A percentile compares a stretch with the other conserved stretches of the same genome.
Conservation (phyloP, 495 filamentous ascomycete species). For the Penicillium goetzii region DNA sequence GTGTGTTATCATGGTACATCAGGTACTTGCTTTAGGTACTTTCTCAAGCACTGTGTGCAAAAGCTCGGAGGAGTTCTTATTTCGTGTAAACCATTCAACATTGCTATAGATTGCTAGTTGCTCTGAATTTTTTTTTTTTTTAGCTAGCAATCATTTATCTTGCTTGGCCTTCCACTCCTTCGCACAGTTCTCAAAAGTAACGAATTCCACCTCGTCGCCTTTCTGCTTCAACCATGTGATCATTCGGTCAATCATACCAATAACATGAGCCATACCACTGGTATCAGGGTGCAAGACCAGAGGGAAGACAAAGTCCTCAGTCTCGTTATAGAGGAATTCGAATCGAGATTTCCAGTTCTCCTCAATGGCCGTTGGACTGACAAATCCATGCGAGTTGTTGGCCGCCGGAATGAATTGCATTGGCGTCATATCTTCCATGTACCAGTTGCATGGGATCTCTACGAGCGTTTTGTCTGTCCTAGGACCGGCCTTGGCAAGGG, state of each 20-base stretch:
- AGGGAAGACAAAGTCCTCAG: constrained; percentile 48
- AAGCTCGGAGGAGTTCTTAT: not conserved
- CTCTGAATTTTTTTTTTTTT: not conserved
- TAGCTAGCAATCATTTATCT: not conserved
- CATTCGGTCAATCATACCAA: constrained; percentile 61
- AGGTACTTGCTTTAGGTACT: not conserved
- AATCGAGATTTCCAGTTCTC: constrained; percentile 60
- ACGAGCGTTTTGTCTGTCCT: constrained; percentile 45
- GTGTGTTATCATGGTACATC: not conserved
- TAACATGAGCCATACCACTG: constrained; percentile 64
- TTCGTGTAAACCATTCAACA: not conserved
- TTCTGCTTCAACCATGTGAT: constrained; percentile 54
- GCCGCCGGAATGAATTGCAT: constrained; percentile 56
- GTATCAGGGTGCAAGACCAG: constrained; percentile 63
- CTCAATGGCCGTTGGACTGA: constrained; percentile 55
- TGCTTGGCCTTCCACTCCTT: constrained; percentile 19
- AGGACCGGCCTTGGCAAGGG: constrained; percentile 35
- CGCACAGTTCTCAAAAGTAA: constrained; percentile 24
- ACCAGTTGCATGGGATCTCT: constrained; percentile 59
- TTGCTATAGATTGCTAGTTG: not conserved
- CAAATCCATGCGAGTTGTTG: constrained; percentile 57
- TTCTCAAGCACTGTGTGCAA: not conserved
- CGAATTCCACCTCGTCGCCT: constrained; percentile 52
- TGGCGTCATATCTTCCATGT: constrained; percentile 62
- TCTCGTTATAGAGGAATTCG: constrained; percentile 45